A percentile compares a stretch with the other conserved stretches of the same genome.
phyloP scores from a whole-genome alignment of 805 yeast genomes.

The Candida fluviatilis region DNA sequence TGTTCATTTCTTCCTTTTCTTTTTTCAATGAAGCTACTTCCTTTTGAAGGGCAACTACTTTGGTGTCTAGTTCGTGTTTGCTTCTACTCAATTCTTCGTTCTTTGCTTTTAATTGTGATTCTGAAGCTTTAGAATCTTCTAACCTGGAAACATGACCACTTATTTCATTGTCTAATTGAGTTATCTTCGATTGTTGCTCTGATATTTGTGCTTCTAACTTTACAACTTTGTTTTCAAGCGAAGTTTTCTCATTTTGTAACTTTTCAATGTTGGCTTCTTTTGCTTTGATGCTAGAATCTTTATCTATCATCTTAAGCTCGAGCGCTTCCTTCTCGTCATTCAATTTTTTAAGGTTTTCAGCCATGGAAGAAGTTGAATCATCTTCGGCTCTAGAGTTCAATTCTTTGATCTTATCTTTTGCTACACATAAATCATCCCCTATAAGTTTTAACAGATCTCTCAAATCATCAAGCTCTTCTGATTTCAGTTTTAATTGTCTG shows the following conservation, averaged over 20 bases:
- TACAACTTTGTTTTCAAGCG: slow-evolving; percentile 1
- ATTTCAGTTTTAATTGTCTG: slow-evolving; percentile 34
- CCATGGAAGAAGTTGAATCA: not conserved
- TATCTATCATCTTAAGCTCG: not conserved
- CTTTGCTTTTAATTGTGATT: slow-evolving; percentile 15
- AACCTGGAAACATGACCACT: slow-evolving; percentile 4
- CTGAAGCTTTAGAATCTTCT: slow-evolving; percentile 5
- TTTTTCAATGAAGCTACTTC: slow-evolving; percentile 22
- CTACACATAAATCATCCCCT: slow-evolving; percentile 75
- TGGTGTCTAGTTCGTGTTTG: slow-evolving; percentile 15
- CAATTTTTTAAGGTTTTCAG: slow-evolving; percentile 3
- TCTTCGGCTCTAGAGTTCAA: slow-evolving; percentile 1
- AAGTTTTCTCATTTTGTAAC: slow-evolving; percentile 1
- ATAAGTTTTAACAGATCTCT: slow-evolving; percentile 73
- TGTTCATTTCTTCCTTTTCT: slow-evolving; percentile 39
- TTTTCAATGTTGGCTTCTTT: not conserved
- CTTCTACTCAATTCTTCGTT: slow-evolving; percentile 16
- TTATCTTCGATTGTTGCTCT: not conserved
- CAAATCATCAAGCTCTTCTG: slow-evolving; percentile 63
- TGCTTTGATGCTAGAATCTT: slow-evolving; percentile 1
- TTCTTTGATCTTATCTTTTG: slow-evolving; percentile 55
- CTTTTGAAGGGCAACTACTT: slow-evolving; percentile 11
- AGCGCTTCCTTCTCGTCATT: not conserved
- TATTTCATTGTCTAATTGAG: slow-evolving; percentile 10
- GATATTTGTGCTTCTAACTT: not conserved